Base-by-base conservation (phyloP, 176 grass and related monocot genomes). In the Pontederia paniculata region DNA sequence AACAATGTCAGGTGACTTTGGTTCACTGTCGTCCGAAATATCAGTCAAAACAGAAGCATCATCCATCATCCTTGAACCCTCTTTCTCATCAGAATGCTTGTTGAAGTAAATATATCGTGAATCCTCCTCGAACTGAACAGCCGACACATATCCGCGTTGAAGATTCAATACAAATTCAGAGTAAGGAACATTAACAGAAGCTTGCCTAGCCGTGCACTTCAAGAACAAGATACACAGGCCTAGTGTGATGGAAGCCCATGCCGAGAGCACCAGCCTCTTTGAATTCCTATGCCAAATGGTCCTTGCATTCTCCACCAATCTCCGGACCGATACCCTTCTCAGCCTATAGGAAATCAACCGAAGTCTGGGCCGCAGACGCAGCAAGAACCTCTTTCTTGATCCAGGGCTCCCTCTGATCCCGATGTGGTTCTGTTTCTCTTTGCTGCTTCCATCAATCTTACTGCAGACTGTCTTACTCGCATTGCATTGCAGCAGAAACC, bases 101-200 rank as follows among this genome's bases (percentile, higher is more conserved):
- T 69, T 73, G 60, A 97, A 90, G 80, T 87, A 84, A 60, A 97
- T 97, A 71, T 80, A 77, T 23, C 77, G 86, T 42, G 83, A 97
- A 65, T 73, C 86, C 72, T 97, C 86, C 76, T 97, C 86, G 56
- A 97, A 97, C 21, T 78, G 69, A 50, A 46, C 83, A 12, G 82
- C 9, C 0, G 80, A 21, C 9, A 97, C 74, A 45, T 61, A 31
- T 55, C 86, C 80, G 17, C 68, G 75, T 25, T 82, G 68, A 44
- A 91, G 72, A 44, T 74, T 77, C 50, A 55, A 72, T 46, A 97
- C 69, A 42, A 97, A 77, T 10, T 97, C 83, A 16, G 80, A 79
- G 68, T 97, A 97, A 18, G 83, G 80, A 72, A 97, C 83, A 66
- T 84, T 80, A 17, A 57, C 62, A n/a, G 56, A 70, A 65, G 22